Evolutionary conservation across 352 stramenopile species (phyloP).

Genomic region (Phytophthora multivora): DNA sequence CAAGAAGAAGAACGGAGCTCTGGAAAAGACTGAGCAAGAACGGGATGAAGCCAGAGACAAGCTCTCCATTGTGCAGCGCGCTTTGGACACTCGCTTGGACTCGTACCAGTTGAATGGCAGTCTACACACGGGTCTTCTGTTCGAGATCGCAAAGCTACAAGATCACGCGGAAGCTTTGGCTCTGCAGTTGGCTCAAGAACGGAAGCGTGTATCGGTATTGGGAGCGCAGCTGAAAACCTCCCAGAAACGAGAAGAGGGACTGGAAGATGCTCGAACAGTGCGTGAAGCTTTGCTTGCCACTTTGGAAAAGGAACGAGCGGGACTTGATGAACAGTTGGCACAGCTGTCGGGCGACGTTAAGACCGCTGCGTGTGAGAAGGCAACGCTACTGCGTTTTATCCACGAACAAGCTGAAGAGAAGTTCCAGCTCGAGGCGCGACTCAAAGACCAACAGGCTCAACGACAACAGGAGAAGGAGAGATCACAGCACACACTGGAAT

Average conservation of each 20-base stretch:
- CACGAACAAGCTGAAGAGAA: conserved; percentile 77
- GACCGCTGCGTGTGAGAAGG: conserved; percentile 70
- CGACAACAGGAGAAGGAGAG: conserved; percentile 35
- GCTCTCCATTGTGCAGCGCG: conserved; percentile 69
- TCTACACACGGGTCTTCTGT: conserved; percentile 75
- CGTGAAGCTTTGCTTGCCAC: conserved; percentile 55
- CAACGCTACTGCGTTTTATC: conserved; percentile 75
- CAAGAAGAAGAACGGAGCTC: conserved; percentile 25
- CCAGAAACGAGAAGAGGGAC: conserved; percentile 36
- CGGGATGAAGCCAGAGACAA: conserved; percentile 54
- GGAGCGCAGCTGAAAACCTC: conserved; percentile 37
- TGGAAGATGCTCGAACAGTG: conserved; percentile 62
- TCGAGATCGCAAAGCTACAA: conserved; percentile 76
- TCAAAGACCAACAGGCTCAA: conserved; percentile 57
- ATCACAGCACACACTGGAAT: conserved; percentile 44
- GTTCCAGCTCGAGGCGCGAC: conserved; percentile 57
- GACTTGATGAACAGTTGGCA: conserved; percentile 52
- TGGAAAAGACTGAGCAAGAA: conserved; percentile 34
- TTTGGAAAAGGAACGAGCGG: conserved; percentile 59
- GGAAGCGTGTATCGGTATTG: conserved; percentile 39
- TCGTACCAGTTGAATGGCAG: conserved; percentile 68
- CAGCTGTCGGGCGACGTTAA: conserved; percentile 47
- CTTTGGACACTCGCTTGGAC: conserved; percentile 73
- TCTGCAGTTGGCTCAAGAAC: conserved; percentile 66
- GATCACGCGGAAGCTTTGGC: conserved; percentile 66